Conservation (phyloP, 2,329 filamentous ascomycete species). For the Cladosporium colombiae region DNA sequence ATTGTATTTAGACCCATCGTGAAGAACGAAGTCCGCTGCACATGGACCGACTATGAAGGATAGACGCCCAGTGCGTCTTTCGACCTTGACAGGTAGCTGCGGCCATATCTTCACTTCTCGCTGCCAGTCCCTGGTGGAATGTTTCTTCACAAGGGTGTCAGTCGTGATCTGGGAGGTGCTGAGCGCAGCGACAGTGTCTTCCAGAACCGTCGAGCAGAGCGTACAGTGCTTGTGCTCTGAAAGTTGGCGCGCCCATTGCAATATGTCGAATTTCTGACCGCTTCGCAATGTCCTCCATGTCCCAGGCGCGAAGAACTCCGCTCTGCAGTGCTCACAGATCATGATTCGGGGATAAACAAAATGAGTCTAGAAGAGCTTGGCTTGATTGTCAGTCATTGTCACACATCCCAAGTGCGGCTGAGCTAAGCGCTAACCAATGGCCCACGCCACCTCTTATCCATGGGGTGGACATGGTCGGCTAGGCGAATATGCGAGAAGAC, state of each 20-base stretch:
- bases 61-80: not conserved
- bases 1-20: not conserved
- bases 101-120: not conserved
- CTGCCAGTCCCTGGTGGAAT: not conserved
- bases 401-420: not conserved
- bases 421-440: not conserved
- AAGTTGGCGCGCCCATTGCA: not conserved
- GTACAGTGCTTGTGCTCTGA: not conserved
- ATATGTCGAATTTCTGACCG: not conserved
- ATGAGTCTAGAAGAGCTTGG: too few species aligned
- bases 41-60: not conserved
- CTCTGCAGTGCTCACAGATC: conserved; percentile 2
- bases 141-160: too few species aligned
- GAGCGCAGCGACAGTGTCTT: not conserved
- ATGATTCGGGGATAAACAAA: too few species aligned
- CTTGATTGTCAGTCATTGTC: not conserved
- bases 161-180: too few species aligned
- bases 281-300: not conserved
- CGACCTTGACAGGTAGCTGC: not conserved
- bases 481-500: too few species aligned
- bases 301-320: not conserved
- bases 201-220: not conserved
- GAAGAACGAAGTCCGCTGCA: not conserved
- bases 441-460: not conserved
- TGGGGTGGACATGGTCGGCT: too few species aligned